phyloP scores from a whole-genome alignment of 2,329 filamentous ascomycete species.

The Talaromyces sp. region DNA sequence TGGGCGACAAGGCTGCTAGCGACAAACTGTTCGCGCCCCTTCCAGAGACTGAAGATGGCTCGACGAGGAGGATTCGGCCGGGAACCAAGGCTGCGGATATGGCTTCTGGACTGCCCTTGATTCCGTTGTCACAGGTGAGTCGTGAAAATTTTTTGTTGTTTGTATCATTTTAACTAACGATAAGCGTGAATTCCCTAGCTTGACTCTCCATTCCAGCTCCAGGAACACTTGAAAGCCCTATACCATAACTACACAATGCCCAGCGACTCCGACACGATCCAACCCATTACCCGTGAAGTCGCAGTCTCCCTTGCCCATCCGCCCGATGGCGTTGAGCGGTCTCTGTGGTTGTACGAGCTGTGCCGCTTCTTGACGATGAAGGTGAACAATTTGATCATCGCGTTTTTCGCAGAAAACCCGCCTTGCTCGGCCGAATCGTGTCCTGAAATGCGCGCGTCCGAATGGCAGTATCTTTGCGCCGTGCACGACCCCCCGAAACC shows the following conservation, averaged over 20 bases:
- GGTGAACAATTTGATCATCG: constrained; percentile 86
- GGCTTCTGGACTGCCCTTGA: constrained; percentile 82
- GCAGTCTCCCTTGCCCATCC: constrained; percentile 73
- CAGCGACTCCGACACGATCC: constrained; percentile 52
- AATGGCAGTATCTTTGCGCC: constrained; percentile 98
- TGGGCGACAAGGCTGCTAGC: constrained; percentile 58
- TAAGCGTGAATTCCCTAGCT: constrained; percentile 54
- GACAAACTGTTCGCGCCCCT: constrained; percentile 36
- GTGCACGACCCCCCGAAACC: constrained; percentile 95
- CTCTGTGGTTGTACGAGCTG: constrained; percentile 95
- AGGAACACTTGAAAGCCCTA: constrained; percentile 91
- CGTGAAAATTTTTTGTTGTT: neutral
- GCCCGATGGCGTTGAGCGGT: constrained; percentile 75
- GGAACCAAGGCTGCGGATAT: constrained; percentile 91
- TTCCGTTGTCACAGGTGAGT: constrained; percentile 76
- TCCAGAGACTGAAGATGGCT: constrained; percentile 64
- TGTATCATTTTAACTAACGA: neutral
- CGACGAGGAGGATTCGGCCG: constrained; percentile 80
- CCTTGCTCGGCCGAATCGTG: constrained; percentile 86
- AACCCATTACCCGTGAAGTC: constrained; percentile 70
- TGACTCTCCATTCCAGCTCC: constrained; percentile 93
- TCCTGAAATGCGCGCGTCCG: constrained; percentile 95
- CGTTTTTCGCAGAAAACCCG: constrained; percentile 85
- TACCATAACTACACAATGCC: constrained; percentile 76
- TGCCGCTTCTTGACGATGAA: constrained; percentile 94